Conservation (phyloP, 768 basidiomycete species). For the Panellus pusillus region DNA sequence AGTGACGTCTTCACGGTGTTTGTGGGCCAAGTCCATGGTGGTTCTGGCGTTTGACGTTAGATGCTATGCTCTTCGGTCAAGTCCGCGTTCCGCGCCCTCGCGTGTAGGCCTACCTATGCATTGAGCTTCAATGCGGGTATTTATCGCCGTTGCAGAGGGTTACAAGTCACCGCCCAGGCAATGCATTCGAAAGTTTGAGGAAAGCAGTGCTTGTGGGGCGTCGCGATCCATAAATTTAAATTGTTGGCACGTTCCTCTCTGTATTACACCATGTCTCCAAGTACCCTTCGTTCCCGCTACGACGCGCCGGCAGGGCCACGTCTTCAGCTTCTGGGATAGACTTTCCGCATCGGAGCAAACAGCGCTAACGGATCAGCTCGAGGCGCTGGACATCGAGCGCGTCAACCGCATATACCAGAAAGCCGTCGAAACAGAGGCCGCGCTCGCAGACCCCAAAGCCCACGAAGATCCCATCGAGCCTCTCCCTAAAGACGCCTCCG, state of each 20-base stretch:
- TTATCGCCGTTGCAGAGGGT: not conserved
- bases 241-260: conserved; percentile 8
- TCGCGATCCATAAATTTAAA: not conserved
- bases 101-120: no score
- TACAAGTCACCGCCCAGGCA: conserved; percentile 2
- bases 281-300: conserved; percentile 63
- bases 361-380: conserved; percentile 69
- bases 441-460: conserved; percentile 38
- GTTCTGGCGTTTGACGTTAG: no score
- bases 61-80: no score
- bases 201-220: no score
- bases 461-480: conserved; percentile 66
- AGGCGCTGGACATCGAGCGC: conserved; percentile 80
- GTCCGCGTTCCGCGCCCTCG: no score
- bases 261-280: conserved; percentile 51
- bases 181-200: not conserved
- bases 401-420: conserved; percentile 87
- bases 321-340: conserved; percentile 83
- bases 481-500: conserved; percentile 74
- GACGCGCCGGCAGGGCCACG: conserved; percentile 86
- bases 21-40: no score
- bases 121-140: no score
- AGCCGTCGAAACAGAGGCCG: conserved; percentile 68
- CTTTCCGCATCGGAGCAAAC: conserved; percentile 66
- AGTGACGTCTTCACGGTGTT: no score